A percentile compares a stretch with the other conserved stretches of the same genome.
These are phyloP conservation scores for Hyaloperonospora brassicae DNA, from an alignment of 352 stramenopile genomes.

Conservation along the genomic window DNA sequence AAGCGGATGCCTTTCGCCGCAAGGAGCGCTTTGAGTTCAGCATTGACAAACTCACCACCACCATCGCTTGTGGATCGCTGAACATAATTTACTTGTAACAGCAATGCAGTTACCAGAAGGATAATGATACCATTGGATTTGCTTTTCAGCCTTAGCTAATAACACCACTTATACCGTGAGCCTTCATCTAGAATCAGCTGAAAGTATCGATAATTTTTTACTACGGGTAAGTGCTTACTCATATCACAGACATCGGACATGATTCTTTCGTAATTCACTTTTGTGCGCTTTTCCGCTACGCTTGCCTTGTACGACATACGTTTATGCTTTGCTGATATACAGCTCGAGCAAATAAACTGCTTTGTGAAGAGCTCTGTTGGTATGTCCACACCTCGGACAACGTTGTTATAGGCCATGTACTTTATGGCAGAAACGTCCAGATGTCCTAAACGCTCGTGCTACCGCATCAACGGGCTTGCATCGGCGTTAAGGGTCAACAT, in stretches of 20 bases:
- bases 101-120: no score
- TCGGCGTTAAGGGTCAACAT: background rate
- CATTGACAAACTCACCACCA: no score
- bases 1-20: no score
- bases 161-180: no score
- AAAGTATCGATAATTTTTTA: background rate
- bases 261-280: background rate
- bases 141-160: no score
- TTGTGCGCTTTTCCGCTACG: background rate
- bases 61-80: no score
- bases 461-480: background rate
- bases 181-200: no score
- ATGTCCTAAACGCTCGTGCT: background rate
- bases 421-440: slow-evolving; percentile 1
- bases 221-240: slow-evolving; percentile 2
- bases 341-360: slow-evolving; percentile 4
- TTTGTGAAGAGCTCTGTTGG: slow-evolving; percentile 5
- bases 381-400: slow-evolving; percentile 1
- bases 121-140: no score
- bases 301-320: background rate
- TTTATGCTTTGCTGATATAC: slow-evolving; percentile 6
- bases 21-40: no score
- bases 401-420: slow-evolving; percentile 2
- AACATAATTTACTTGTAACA: no score
- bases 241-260: slow-evolving; percentile 1